Base-by-base conservation (phyloP, 305 asterid species). In the Fraxinus latifolia region DNA sequence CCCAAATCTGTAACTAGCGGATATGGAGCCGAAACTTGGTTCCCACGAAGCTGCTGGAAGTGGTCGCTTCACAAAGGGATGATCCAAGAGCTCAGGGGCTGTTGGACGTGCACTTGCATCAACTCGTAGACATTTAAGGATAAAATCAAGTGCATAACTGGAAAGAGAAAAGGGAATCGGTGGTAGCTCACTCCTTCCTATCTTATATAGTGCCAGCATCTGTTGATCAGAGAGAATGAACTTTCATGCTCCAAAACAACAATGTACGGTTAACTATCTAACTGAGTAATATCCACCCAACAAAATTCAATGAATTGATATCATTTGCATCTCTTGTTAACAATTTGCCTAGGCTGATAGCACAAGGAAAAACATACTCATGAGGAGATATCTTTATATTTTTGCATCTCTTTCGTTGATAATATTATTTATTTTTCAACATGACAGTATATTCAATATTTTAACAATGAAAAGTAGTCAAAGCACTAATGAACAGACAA, bases 171-270 rank as follows among this genome's bases (percentile, higher is more conserved):
- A 86, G 1, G 98, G 98, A 55, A 96, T 87, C 21, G 50, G 84
- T 65, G 99, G 99, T 79, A 89, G 90, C 85, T 87, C 90, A 39
- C 99, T 97, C 82, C 68, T 88, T 70, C 99, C 99, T 85, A 96
- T 96, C 83, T 67, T 83, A 87, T 3, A 94, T 73, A 95, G n/a
- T 65, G 97, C 99, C 37, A 86, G 77, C 91, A 90, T 81, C 94
- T 90, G 96, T 81, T 42, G 60, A 77, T 80, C 84, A 82, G 36
- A 74, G 23, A 77, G 76, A 77, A 78, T 25, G 79, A 9, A 11
- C 25, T 42, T 85, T 85, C 80, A 85, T 65, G 80, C 79, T 84
- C 25, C 55, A 79, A 44, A 81, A 77, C 67, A 72, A 73, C 17
- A 19, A 77, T 5, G 31, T 50, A 31, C 44, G 31, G 36, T 6